These are phyloP conservation scores for Panus rudis DNA, from an alignment of 768 basidiomycete genomes.

Conservation along the genomic window DNA sequence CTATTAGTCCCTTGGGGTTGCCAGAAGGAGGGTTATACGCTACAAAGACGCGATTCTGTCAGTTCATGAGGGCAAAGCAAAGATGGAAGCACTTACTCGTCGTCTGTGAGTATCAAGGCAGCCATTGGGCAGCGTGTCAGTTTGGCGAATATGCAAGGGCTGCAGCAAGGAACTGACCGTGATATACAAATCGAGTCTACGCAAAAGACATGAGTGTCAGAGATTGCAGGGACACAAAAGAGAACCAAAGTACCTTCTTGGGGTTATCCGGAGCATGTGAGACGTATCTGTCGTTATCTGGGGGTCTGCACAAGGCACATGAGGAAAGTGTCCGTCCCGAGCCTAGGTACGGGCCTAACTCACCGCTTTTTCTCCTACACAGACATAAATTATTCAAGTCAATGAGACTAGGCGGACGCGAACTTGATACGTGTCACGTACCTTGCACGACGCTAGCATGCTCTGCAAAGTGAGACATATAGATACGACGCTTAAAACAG, in stretches of 20 bases:
- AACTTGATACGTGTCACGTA: conserved; percentile 20
- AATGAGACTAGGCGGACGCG: neutral
- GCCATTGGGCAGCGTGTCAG: neutral
- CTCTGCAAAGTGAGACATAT: conserved; percentile 85
- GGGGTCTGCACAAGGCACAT: conserved; percentile 42
- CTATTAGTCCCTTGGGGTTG: too few species aligned
- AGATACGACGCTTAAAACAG: conserved; percentile 75
- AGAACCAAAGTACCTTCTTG: conserved; percentile 56
- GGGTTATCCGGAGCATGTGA: conserved; percentile 73
- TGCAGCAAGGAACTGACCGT: neutral
- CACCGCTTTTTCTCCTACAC: conserved; percentile 67
- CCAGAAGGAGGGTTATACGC: too few species aligned
- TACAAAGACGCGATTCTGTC: too few species aligned
- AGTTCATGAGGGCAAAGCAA: neutral
- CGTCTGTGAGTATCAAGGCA: neutral
- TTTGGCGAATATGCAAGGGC: neutral
- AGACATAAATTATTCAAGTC: conserved; percentile 1
- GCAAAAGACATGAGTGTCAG: neutral
- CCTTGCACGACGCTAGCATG: conserved; percentile 92
- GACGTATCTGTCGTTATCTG: conserved; percentile 82
- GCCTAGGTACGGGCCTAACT: conserved; percentile 14
- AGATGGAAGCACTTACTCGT: neutral
- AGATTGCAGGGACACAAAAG: neutral
- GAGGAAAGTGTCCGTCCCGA: conserved; percentile 2
- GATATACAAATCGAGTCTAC: conserved; percentile 1